Conservation (phyloP, 257 asterid species). For the Solanum peruvianum region DNA sequence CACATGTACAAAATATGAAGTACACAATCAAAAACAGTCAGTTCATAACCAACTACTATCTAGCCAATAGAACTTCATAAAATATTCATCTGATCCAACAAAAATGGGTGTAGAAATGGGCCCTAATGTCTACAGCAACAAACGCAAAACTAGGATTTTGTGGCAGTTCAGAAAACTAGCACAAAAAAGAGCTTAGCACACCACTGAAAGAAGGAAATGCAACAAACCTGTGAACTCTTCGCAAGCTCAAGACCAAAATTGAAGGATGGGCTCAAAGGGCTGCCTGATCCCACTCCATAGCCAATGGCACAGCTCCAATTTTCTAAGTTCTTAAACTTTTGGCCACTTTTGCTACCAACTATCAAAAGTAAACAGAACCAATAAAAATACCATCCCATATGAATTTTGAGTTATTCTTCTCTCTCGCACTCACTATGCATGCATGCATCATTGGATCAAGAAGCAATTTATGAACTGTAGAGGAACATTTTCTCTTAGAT, state of each 20-base stretch:
- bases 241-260: constrained; percentile 89
- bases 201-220: neutral
- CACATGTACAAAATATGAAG: neutral
- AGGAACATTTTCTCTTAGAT: neutral
- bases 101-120: neutral
- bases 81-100: neutral
- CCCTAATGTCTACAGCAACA: neutral
- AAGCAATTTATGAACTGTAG: neutral
- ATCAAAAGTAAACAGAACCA: neutral
- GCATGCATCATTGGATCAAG: neutral
- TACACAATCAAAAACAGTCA: neutral
- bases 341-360: constrained; percentile 58
- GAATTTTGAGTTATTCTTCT: neutral
- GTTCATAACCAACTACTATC: neutral
- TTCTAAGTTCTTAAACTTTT: constrained; percentile 54
- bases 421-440: neutral
- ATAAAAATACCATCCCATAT: neutral
- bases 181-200: neutral
- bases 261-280: constrained; percentile 91
- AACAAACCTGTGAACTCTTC: constrained; percentile 65
- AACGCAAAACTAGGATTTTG: neutral
- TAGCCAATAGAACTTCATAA: neutral
- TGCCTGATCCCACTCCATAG: constrained; percentile 83
- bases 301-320: constrained; percentile 94
- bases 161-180: neutral